Evolutionary conservation across 257 asterid species (phyloP), one percentile per base, ranked within the genome.

Genomic region (Parsonsia alboflavescens): DNA sequence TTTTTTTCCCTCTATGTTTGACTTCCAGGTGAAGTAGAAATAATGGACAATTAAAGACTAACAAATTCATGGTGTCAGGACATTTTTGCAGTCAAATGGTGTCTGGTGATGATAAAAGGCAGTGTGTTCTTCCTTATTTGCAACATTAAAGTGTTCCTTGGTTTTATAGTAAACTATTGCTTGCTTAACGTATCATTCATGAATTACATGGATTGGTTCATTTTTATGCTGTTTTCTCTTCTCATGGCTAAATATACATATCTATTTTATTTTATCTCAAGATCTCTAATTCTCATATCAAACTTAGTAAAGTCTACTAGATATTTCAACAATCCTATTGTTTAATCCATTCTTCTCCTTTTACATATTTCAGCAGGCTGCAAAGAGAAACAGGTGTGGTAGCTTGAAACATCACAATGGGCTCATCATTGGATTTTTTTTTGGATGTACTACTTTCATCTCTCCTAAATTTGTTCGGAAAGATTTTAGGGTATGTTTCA

Each of bases 401-500:
- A 57, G 68, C 15, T 78, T 73, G 26, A 62, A 73, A 77, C 81
- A 74, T 71, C 77, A 70, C 63, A 42, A 56, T 48, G 81, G 81
- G 54, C 50, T 68, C 54, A 45, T 64, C 64, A 24, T 70, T 79
- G 73, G 80, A 63, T 76, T 82, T 78, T 75, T 70, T 39, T 56
- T 12, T 42, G 70, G 76, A 30, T 69, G 70, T 65, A 59, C 44
- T 70, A 78, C 30, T 49, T 75, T 45, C 39, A 73, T 80, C 68
- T 71, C 69, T 10, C 77, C 71, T 26, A 49, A 78, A 45, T 71
- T 78, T 71, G 28, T 72, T 44, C 59, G 24, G 62, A 77, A 71
- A 45, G 81, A 74, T 52, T 84, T 58, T 76, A 89, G 80, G 91
- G 93, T 89, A 88, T 85, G 83, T 46, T 75, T 49, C 1, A 36